Conservation (phyloP, 495 filamentous ascomycete species). For the Hyaloscypha hepaticicola region DNA sequence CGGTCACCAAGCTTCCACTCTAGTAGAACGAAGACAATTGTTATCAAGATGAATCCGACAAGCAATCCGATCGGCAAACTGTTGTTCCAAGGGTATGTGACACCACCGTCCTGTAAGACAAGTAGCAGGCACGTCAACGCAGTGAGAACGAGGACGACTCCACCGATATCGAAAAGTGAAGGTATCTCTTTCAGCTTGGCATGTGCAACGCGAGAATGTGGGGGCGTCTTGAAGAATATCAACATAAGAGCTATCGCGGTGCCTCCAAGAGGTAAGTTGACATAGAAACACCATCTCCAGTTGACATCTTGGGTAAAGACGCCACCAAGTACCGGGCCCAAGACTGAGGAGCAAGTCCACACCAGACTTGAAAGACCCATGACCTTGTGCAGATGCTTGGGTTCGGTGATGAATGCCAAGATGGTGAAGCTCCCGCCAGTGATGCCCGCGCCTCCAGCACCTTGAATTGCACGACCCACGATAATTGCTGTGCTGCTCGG, state of each 20-base stretch:
- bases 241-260: slow-evolving; percentile 43
- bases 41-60: slow-evolving; percentile 46
- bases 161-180: slow-evolving; percentile 50
- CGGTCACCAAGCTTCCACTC: slow-evolving; percentile 47
- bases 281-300: slow-evolving; percentile 65
- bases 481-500: slow-evolving; percentile 50
- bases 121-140: slow-evolving; percentile 55
- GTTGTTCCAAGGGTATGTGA: slow-evolving; percentile 49
- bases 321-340: slow-evolving; percentile 58
- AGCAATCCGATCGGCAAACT: slow-evolving; percentile 44
- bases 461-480: slow-evolving; percentile 50
- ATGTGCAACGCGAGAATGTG: background rate
- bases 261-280: slow-evolving; percentile 60
- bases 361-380: slow-evolving; percentile 44
- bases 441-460: slow-evolving; percentile 46
- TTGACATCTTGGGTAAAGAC: slow-evolving; percentile 60
- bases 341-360: slow-evolving; percentile 31
- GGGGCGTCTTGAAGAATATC: slow-evolving; percentile 37
- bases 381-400: slow-evolving; percentile 44
- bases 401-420: slow-evolving; percentile 41
- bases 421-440: slow-evolving; percentile 42
- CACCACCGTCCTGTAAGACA: slow-evolving; percentile 66
- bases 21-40: slow-evolving; percentile 39
- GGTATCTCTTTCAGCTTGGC: slow-evolving; percentile 30
- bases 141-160: slow-evolving; percentile 49